Conservation (phyloP, 176 grass and related monocot genomes). For the Areca catechu region DNA sequence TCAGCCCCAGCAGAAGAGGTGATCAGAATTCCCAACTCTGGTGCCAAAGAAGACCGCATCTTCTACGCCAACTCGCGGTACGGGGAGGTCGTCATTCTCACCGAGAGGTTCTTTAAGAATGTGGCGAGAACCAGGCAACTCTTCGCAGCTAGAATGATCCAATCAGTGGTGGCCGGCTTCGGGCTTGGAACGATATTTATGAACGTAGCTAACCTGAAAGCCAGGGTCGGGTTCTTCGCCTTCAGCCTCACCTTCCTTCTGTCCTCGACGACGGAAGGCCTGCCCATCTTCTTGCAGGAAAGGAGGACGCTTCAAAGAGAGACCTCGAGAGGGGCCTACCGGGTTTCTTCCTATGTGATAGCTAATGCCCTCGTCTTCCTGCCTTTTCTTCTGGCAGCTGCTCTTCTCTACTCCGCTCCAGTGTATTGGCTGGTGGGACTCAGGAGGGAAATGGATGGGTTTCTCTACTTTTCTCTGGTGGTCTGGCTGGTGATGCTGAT, state of each 20-base stretch:
- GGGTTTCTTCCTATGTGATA: slow-evolving; percentile 70
- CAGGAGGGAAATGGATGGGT: slow-evolving; percentile 33
- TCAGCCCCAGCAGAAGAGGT: not conserved
- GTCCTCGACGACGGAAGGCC: slow-evolving; percentile 46
- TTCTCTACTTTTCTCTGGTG: slow-evolving; percentile 79
- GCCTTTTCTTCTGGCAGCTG: slow-evolving; percentile 53
- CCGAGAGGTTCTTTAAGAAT: slow-evolving; percentile 43
- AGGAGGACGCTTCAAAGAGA: slow-evolving; percentile 67
- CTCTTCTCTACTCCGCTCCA: slow-evolving; percentile 54
- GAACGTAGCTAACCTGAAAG: not conserved
- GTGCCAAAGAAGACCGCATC: slow-evolving; percentile 4
- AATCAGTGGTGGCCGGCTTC: not conserved
- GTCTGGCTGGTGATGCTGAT: slow-evolving; percentile 87
- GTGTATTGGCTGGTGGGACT: slow-evolving; percentile 91
- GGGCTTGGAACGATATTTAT: not conserved
- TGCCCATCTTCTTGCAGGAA: slow-evolving; percentile 85
- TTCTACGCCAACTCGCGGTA: slow-evolving; percentile 51
- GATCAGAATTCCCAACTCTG: not conserved
- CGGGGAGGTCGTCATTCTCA: slow-evolving; percentile 42
- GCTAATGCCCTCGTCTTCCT: slow-evolving; percentile 62
- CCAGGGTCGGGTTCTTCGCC: not conserved
- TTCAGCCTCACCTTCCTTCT: not conserved
- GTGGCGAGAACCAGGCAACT: slow-evolving; percentile 65
- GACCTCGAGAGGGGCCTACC: slow-evolving; percentile 72
- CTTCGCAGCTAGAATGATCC: slow-evolving; percentile 24